phyloP scores from a whole-genome alignment of 371 early-diverging fungal genomes.

The Apophysomyces variabilis region DNA sequence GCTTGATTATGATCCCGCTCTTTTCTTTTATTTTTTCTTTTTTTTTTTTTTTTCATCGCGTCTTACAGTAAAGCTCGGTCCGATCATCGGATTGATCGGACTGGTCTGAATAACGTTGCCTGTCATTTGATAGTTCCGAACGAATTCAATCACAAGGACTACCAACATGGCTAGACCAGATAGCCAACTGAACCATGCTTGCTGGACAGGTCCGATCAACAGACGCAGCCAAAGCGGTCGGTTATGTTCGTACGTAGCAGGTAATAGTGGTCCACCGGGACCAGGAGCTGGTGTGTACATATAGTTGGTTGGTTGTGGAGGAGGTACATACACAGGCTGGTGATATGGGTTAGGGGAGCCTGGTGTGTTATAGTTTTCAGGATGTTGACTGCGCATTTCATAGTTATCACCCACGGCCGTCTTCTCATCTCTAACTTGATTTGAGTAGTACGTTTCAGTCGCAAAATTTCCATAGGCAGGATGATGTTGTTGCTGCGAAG shows the following conservation, averaged over 20 bases:
- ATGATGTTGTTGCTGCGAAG: neutral
- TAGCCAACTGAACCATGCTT: slow-evolving; percentile 58
- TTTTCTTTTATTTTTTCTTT: too few relatives aligned
- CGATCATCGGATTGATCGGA: slow-evolving; percentile 69
- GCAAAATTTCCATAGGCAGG: slow-evolving; percentile 8
- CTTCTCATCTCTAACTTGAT: neutral
- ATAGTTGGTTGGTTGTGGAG: neutral
- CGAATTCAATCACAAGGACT: slow-evolving; percentile 59
- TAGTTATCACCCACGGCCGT: neutral
- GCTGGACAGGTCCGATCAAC: slow-evolving; percentile 38
- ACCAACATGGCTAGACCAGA: slow-evolving; percentile 59
- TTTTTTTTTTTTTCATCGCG: slow-evolving; percentile 7
- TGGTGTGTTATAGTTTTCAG: neutral
- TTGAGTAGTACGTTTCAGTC: neutral
- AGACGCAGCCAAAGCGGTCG: slow-evolving; percentile 16
- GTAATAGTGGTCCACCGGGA: neutral
- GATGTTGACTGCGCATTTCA: neutral
- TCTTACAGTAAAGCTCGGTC: slow-evolving; percentile 60
- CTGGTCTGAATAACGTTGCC: slow-evolving; percentile 54
- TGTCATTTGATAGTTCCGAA: slow-evolving; percentile 56
- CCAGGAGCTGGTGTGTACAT: neutral
- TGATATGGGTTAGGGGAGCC: neutral
- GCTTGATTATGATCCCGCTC: too few relatives aligned
- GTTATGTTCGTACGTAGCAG: neutral
- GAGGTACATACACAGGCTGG: neutral